Evolutionary conservation across 768 basidiomycete genomes (phyloP).

Genomic region (Leccinum subtestaceum): DNA sequence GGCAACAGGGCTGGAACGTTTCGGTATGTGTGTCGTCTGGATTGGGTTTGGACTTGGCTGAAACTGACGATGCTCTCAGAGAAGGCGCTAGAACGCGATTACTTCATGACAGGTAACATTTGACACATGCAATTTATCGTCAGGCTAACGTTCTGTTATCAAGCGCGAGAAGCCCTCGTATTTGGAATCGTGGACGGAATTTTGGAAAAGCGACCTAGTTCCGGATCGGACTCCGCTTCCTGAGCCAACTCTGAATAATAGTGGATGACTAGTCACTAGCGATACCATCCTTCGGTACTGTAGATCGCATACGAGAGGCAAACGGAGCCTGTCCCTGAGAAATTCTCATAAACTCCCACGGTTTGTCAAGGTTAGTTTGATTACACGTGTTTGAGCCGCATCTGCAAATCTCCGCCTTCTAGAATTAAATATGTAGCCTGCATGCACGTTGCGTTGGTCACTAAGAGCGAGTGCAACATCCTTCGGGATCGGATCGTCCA

Average conservation of each 20-base stretch:
- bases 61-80: slow-evolving; percentile 44
- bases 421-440: slow-evolving; percentile 12
- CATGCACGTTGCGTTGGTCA: slow-evolving; percentile 11
- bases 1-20: slow-evolving; percentile 66
- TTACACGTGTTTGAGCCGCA: slow-evolving; percentile 25
- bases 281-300: slow-evolving; percentile 5
- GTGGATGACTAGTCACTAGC: slow-evolving; percentile 1
- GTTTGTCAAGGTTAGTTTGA: slow-evolving; percentile 11
- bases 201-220: slow-evolving; percentile 69
- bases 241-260: slow-evolving; percentile 10
- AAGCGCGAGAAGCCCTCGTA: slow-evolving; percentile 81
- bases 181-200: slow-evolving; percentile 96
- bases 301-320: slow-evolving; percentile 2
- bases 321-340: slow-evolving; percentile 12
- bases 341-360: slow-evolving; percentile 18
- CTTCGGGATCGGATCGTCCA: slow-evolving; percentile 27
- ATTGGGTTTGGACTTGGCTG: slow-evolving; percentile 23
- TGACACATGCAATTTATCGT: slow-evolving; percentile 11
- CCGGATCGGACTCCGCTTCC: slow-evolving; percentile 37
- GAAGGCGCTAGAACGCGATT: slow-evolving; percentile 88
- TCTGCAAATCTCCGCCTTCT: slow-evolving; percentile 24
- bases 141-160: slow-evolving; percentile 23
- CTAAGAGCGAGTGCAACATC: slow-evolving; percentile 8
- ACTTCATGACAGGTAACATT: slow-evolving; percentile 83
- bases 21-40: slow-evolving; percentile 52